Evolutionary conservation across 2,329 filamentous ascomycete genomes (phyloP).

Genomic region (Westerdykella sp.): DNA sequence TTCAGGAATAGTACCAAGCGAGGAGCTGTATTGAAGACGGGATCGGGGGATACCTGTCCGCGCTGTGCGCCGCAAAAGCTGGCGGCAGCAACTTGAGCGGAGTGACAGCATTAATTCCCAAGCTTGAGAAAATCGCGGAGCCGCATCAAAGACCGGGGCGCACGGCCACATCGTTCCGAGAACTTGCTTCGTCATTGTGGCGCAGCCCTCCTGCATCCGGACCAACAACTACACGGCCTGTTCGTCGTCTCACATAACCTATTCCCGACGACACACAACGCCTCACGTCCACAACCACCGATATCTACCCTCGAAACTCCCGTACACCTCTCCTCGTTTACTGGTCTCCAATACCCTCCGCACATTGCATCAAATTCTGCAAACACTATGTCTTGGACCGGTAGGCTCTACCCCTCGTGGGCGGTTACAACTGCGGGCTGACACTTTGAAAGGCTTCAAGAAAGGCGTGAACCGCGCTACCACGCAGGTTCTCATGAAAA

Average conservation of each 20-base stretch:
- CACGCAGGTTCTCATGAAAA: conserved; percentile 99
- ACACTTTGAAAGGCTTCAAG: conserved; percentile 62
- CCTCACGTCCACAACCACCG: not conserved
- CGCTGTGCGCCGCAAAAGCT: too few species aligned
- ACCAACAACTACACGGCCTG: not conserved
- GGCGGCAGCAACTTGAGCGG: too few species aligned
- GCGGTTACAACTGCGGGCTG: conserved; percentile 11
- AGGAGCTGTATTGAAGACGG: conserved; percentile 3
- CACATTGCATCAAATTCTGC: not conserved
- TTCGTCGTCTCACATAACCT: not conserved
- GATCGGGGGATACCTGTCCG: too few species aligned
- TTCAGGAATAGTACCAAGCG: not conserved
- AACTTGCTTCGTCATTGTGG: not conserved
- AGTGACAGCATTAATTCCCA: too few species aligned
- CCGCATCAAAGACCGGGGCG: too few species aligned
- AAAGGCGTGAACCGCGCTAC: conserved; percentile 98
- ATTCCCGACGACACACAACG: not conserved
- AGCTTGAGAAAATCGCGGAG: too few species aligned
- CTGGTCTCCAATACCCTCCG: not conserved
- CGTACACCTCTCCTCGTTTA: not conserved
- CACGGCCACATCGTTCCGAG: too few species aligned
- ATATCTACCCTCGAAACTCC: not conserved
- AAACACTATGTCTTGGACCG: conserved; percentile 49
- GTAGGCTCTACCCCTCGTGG: conserved; percentile 37
- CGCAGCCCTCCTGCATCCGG: not conserved